Base-by-base conservation (phyloP, 306 rosid species). In the Cicer judaicum region DNA sequence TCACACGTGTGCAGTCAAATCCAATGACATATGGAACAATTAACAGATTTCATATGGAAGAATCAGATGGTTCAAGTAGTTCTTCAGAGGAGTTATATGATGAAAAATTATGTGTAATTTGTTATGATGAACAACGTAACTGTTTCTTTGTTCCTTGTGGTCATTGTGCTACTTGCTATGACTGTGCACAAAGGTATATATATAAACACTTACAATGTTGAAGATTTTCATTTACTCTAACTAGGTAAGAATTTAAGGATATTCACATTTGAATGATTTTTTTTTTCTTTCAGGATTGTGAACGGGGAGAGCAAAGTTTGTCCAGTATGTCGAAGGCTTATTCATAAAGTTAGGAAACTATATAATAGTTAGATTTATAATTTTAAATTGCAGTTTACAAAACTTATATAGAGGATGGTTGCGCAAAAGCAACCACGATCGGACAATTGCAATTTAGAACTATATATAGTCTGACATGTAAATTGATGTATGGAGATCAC, bases 111-210 rank as follows among this genome's bases (percentile, higher is more conserved):
- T 90, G 96, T 10, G 74, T 88, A 2, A 85, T 88, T 73, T 90
- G 96, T 55, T 88, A 87, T 18, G 96, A 90, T 49, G 96, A 90
- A 47, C 90, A 87, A 34, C 77, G 93, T 7, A 90, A 90, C 69
- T 82, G 90, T 79, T 90, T 90, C 83, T 88, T 88, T 62, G 86
- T 90, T 80, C 96, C 96, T 52, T 88, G 96, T 74, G 96, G 96
- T 12, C 96, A 90, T 64, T 87, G 89, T 69, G 93, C 93, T 7
- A 88, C 91, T 70, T 90, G 96, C 80, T 84, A 87, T 75, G 88
- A 87, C 15, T 90, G 93, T 75, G 91, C 96, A 48, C 89, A 83
- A 60, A 87, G 96, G 96, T 90, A 83, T 24, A 29, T 15, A 15
- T 12, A 48, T 16, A 5, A 0, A 1, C 10, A 13, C 0, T 0